Evolutionary conservation across 2,329 filamentous ascomycete genomes (phyloP), one percentile per base, ranked within the genome.

Genomic region (Stagonosporopsis tanaceti): DNA sequence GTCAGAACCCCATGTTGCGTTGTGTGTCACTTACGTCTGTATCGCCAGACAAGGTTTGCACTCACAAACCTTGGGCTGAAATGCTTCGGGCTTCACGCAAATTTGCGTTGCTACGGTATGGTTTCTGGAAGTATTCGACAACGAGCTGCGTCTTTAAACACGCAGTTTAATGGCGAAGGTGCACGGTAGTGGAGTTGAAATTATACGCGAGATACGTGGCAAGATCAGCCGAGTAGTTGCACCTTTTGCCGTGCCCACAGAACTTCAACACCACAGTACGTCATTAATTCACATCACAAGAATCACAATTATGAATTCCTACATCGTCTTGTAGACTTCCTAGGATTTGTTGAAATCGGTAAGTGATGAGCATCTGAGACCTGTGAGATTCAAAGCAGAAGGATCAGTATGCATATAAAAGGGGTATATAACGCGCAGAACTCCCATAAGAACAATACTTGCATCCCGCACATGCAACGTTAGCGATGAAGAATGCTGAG

Each of bases 171-270:
- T 34, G 15, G 32, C 15, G 14, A 34, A 34, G 32, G 3, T 15
- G 32, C 15, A n/a, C 6, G 14, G 32, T 34, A 34, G 12, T 15
- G 32, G n/a, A 22, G 15, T 47, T 30, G 52, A 14, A 38, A 44
- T 15, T 32, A 20, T 38, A 54, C 39, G 45, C 52, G 52, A 54
- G 45, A 37, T 44, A 25, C 8, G 17, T 32, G 45, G 52, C 38
- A 54, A 44, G 52, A 54, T 17, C 42, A 54, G 30, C 45, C 52
- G 52, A 48, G 17, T n/a, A 14, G 17, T 17, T 20, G 28, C 38
- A 20, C 28, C 45, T 12, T 48, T 24, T 17, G 32, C 39, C 38
- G n/a, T 17, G 30, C 12, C 30, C 45, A 39, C 44, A 39, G 28
- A 47, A 48, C 32, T 7, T 44, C 32, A 44, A 38, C 45, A 44